Evolutionary conservation across 345 rosid species (phyloP), one percentile per base, ranked within the genome.

Genomic region (Corchorus olitorius): DNA sequence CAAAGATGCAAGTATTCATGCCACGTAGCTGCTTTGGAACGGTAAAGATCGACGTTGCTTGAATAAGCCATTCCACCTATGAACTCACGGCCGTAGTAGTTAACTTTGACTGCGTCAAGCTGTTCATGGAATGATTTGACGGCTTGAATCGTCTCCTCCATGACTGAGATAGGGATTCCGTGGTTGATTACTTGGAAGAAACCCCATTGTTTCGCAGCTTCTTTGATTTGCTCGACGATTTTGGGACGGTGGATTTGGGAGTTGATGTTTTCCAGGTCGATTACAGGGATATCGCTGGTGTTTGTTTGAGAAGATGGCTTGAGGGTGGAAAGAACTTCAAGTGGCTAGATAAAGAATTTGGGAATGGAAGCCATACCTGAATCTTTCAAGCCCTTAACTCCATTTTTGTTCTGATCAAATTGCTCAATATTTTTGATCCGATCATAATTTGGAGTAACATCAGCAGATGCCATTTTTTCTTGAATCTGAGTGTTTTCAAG

Each of bases 151-250:
- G 75, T 74, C 1, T 48, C 61, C 0, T 78, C 56, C 12, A 84
- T 75, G 5, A 20, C 73, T 6, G 78, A 53, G 1, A 16, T 4
- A 4, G 80, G 34, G 3, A 81, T 41, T 8, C 82, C 84, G 3
- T 84, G 84, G 71, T 81, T 81, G 78, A 78, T 63, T 62, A 78
- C 76, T 54, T 84, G 87, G 56, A 81, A 79, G 81, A 78, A 81
- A 13, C 84, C 78, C 82, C 78, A 81, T 3, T 75, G 34, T 8
- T 8, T 19, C 11, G 84, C 78, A 0, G 84, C 84, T 35, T 83
- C 80, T 22, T 59, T 71, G 12, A 78, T 46, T 70, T 60, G 76
- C 22, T 33, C 11, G 1, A 84, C 60, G 66, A 81, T 54, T n/a
- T 35, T 12, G 1, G 27, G 27, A 27, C 49, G 65, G 6, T 80